phyloP scores from a whole-genome alignment of 2,329 filamentous ascomycete species.

The Colletotrichum endophyticum region DNA sequence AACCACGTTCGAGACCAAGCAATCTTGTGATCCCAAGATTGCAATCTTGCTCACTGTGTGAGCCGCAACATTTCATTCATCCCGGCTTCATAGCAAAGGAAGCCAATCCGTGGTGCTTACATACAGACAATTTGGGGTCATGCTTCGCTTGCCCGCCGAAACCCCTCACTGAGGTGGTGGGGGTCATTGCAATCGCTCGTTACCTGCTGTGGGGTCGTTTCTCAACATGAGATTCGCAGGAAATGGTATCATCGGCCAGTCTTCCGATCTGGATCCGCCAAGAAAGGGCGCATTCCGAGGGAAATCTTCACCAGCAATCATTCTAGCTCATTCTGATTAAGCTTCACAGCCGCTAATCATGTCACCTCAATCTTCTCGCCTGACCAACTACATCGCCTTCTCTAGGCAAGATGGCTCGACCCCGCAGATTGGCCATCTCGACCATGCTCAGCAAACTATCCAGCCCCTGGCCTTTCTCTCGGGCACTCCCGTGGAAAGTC shows the following conservation, averaged over 20 bases:
- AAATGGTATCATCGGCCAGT: slow-evolving; percentile 5
- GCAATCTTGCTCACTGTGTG: too few relatives aligned
- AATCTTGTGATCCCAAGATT: neutral
- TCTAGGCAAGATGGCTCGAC: neutral
- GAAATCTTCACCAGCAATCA: neutral
- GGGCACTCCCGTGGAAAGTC: slow-evolving; percentile 47
- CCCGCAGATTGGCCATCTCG: slow-evolving; percentile 2
- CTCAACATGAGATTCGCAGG: slow-evolving; percentile 7
- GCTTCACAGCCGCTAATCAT: neutral
- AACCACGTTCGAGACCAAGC: neutral
- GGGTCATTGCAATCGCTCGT: neutral
- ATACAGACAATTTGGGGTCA: neutral
- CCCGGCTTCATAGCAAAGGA: too few relatives aligned
- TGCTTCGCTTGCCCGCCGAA: neutral
- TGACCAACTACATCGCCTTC: slow-evolving; percentile 1
- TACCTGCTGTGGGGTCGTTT: neutral
- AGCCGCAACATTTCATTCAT: too few relatives aligned
- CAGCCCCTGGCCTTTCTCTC: slow-evolving; percentile 49
- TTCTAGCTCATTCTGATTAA: neutral
- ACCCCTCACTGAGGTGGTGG: neutral
- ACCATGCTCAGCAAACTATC: slow-evolving; percentile 24
- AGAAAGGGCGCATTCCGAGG: neutral
- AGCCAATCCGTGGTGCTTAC: neutral
- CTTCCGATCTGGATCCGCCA: neutral
- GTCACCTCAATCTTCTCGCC: neutral